Evolutionary conservation across 257 asterid genomes (phyloP), one percentile per base, ranked within the genome.

Genomic region (Salvia hispanica): DNA sequence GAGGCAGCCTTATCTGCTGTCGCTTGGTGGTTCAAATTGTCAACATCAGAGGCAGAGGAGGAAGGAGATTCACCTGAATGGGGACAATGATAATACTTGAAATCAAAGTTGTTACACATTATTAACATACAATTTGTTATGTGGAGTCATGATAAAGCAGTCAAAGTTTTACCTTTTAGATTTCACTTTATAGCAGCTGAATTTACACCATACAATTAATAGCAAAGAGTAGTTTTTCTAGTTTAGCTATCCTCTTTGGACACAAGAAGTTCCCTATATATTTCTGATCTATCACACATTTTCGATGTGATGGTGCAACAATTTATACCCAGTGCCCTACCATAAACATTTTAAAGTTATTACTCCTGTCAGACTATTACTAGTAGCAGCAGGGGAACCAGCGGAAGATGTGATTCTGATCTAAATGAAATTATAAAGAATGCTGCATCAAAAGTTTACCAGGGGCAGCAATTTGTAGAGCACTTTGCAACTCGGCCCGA

Each of bases 31-130:
- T 83, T 94, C 83, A 94, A 81, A 82, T 91, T 91, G 84, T 94
- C 99, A 51, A 91, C 81, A 82, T 94, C 99, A 52, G 99, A 94
- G 65, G 97, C 97, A 66, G 99, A 94, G 57, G 99, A 94, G 67
- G 97, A 88, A 76, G 99, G 97, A 69, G 99, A 94, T 72, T 94
- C 99, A 71, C 97, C 99, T 94, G 76, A 77, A 77, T 14, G 60
- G 58, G 47, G 56, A 33, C 36, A 65, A 60, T 48, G 25, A 67
- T 53, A 43, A 54, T 9, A 72, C 60, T n/a, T 43, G 14, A 63
- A 13, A 68, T 48, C 54, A 16, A 64, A 47, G 54, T 14, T 52
- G 39, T 36, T 3, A 36, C 40, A 16, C 15, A 11, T 59, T 53
- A 42, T 44, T 12, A 62, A 69, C 33, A 72, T 10, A 58, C 51